phyloP scores from a whole-genome alignment of 345 rosid genomes.

The Kernera saxatilis region DNA sequence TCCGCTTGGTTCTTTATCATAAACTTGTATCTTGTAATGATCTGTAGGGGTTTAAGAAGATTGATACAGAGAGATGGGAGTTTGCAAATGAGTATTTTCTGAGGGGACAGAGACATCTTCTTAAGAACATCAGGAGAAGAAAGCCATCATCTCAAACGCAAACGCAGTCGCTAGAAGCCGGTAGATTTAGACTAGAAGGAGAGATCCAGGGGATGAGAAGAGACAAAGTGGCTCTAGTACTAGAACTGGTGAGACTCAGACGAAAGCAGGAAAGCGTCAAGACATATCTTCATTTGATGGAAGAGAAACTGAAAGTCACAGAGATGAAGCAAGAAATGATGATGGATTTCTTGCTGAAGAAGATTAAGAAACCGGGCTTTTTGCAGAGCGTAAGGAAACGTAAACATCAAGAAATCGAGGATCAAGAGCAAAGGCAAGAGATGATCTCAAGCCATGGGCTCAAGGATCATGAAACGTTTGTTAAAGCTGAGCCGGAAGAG shows the following conservation, averaged over 20 bases:
- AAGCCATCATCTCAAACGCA: slow-evolving; percentile 22
- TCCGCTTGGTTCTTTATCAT: neutral
- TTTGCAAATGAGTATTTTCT: slow-evolving; percentile 63
- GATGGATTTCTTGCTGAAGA: slow-evolving; percentile 62
- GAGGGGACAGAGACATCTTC: slow-evolving; percentile 55
- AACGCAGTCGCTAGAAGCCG: slow-evolving; percentile 31
- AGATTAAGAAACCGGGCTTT: slow-evolving; percentile 46
- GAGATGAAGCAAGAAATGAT: slow-evolving; percentile 52
- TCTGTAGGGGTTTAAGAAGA: slow-evolving; percentile 83
- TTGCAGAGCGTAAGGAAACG: slow-evolving; percentile 36
- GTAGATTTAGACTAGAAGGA: slow-evolving; percentile 40
- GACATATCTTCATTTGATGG: slow-evolving; percentile 46
- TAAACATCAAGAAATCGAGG: slow-evolving; percentile 38
- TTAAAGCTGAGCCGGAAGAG: slow-evolving; percentile 47
- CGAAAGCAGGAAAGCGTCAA: slow-evolving; percentile 46
- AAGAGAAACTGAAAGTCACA: slow-evolving; percentile 38
- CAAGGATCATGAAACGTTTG: slow-evolving; percentile 8
- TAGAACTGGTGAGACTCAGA: slow-evolving; percentile 50
- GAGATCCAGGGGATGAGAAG: slow-evolving; percentile 44
- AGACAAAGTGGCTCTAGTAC: slow-evolving; percentile 46
- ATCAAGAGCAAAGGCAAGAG: slow-evolving; percentile 22
- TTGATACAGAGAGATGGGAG: slow-evolving; percentile 92
- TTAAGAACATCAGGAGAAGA: slow-evolving; percentile 54
- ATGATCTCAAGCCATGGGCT: slow-evolving; percentile 11
- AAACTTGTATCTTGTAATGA: neutral